Base-by-base conservation (phyloP, 2,329 filamentous ascomycete species). In the Cercospora sp. region DNA sequence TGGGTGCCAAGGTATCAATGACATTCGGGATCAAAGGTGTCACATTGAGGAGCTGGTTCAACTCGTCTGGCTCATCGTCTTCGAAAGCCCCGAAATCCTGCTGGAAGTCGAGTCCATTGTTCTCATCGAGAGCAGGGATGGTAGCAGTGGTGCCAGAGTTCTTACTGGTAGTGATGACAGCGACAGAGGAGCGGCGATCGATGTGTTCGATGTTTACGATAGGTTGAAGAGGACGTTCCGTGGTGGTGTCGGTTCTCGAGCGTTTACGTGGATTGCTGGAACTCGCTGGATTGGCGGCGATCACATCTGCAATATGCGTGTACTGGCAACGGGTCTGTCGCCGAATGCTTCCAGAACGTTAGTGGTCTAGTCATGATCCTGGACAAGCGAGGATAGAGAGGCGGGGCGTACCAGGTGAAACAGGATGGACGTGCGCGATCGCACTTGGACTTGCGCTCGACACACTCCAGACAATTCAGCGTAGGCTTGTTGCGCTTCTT, bases 381-480 rank as follows among this genome's bases (percentile, higher is more conserved):
- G 20, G 48, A 53, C 4, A 23, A 53, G 28, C n/a, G n/a, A 10
- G 31, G 7, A 45, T 9, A 8, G 16, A 51, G 23, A 55, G 20
- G 26, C 23, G 23, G 16, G 3, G 13, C 48, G 26, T 23, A 62
- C 64, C 57, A 66, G 18, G 64, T 23, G 23, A 65, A 51, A 28
- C 63, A 65, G 2, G 63, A 40, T 48, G 91, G 91, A 73, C 91
- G 82, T 48, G 87, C 89, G 76, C 91, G 85, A 78, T 94, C 91
- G 77, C 91, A 94, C 89, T 93, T 93, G 30, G 91, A 93, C 81
- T 94, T 94, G 73, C 91, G 84, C 80, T 92, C 90, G 28, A 93
- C 91, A 76, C 91, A 94, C 77, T 92, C 90, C 68, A 88, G 86
- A 75, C 91, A 94, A 62, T 90, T 92, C 70, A 94, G 78, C 1